Evolutionary conservation across 139 green algal species (phyloP), one percentile per base, ranked within the genome.

Genomic region (Asterochloris sp.): DNA sequence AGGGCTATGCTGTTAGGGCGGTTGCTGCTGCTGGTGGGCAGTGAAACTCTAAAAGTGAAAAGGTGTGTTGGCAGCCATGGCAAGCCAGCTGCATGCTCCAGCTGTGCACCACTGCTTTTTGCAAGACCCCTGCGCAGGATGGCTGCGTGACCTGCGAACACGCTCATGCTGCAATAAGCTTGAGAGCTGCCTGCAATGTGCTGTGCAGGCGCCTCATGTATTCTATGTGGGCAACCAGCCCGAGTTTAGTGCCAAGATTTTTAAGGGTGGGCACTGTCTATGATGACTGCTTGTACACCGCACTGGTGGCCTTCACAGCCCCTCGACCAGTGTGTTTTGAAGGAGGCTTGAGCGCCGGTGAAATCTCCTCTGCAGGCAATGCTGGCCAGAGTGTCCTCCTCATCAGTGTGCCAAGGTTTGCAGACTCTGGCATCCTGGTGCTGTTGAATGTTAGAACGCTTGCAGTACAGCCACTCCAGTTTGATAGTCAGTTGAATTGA

Each of bases 161-260:
- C 38, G 4, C 38, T 54, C 38, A 54, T n/a, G n/a, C n/a, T n/a
- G n/a, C n/a, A n/a, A n/a, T n/a, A n/a, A n/a, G n/a, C n/a, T n/a
- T n/a, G n/a, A n/a, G 38, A 6, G 38, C 38, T 54, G 38, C 38
- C 38, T 54, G 38, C 38, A 54, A 54, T 54, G 38, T 54, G 38
- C 38, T 54, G 38, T 54, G 38, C 38, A 81, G n/a, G 88, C 87
- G 2, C 97, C 97, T 0, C 94, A 99, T 83, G 92, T 99, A 15
- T 93, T 97, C 78, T 99, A 99, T 83, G 94, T 90, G 0, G 97
- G 96, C 74, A 95, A 95, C 78, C 96, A 99, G 89, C 89, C 94
- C 0, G 60, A 27, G 24, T 83, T 62, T 69, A 83, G 71, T 47
- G 73, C 38, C 69, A 73, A 84, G 24, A 28, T 83, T 12, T 21